Base-by-base conservation (phyloP, 2,329 filamentous ascomycete genomes). In the Akanthomyces dipterigenus region DNA sequence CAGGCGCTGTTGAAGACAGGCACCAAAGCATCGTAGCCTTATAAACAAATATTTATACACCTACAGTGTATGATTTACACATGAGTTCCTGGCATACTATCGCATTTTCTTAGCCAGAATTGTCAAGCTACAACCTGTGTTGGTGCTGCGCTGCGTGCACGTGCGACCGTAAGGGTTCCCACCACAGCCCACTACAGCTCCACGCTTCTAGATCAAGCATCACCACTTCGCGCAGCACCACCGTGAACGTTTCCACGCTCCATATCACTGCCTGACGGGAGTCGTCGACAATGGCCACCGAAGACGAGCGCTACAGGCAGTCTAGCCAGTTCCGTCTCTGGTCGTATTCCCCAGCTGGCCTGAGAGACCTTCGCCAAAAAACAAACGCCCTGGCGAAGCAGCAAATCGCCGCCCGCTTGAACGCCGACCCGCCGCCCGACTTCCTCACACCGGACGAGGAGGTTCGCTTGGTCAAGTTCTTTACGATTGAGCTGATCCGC, bases 311-410 rank as follows among this genome's bases (percentile, higher is more conserved):
- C 60, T 99, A 98, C 76, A 87, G 91, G 36, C 84, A 89, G 56
- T 96, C 93, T 0, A 93, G 91, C 51, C 95, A 99, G 75, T 98
- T 87, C 72, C 86, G 90, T 48, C 82, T 96, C 62, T 99, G 95
- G 95, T 96, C 93, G 12, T 98, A 93, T 76, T 91, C 91, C 0
- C 84, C 87, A 3, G 76, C 85, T 3, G 85, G 88, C 43, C 84
- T 99, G 4, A 80, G 82, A 54, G 81, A 87, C 2, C 82, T 93
- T 26, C 90, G 95, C 62, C 77, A 81, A 46, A 88, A 88, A 66
- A 96, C 93, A 36, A 97, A 97, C 76, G 77, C 82, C 11, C 82
- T 90, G 55, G 95, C 95, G 2, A 76, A 72, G 64, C 72, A 71
- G 75, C 88, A 76, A 80, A 93, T 86, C 66, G 74, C 79, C 9